Conservation (phyloP, 176 grass and related monocot genomes). For the Oryza nivara region DNA sequence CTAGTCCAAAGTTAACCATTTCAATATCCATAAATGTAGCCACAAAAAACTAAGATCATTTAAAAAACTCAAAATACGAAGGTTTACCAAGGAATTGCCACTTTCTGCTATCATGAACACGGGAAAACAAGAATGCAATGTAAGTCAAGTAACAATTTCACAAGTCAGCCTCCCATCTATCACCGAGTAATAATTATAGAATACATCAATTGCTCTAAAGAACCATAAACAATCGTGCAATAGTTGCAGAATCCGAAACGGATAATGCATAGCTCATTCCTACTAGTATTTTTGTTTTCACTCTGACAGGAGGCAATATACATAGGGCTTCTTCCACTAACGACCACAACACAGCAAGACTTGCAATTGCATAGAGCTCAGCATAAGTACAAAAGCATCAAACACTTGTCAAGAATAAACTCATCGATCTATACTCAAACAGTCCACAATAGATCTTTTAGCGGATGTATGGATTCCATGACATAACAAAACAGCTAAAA, state of each 20-base stretch:
- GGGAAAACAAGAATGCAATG: not conserved
- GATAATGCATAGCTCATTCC: not conserved
- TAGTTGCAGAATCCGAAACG: not conserved
- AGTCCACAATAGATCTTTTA: not conserved
- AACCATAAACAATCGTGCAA: not conserved
- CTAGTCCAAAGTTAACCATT: not conserved
- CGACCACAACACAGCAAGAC: not conserved
- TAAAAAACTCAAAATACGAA: not conserved
- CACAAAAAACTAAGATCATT: not conserved
- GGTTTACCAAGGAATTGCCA: not conserved
- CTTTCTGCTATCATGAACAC: not conserved
- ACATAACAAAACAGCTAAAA: not conserved
- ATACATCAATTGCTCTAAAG: not conserved
- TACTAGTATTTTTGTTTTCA: not conserved
- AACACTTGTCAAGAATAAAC: not conserved
- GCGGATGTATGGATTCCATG: not conserved
- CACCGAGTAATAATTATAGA: not conserved
- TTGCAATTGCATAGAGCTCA: not conserved
- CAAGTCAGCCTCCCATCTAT: not conserved
- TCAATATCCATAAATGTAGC: not conserved
- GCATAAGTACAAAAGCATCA: constrained; percentile 12
- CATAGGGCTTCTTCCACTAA: constrained; percentile 11
- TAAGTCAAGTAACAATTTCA: not conserved
- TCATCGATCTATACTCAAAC: constrained; percentile 1
- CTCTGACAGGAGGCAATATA: not conserved